Conservation (phyloP, 1,139 yeast genomes). For the Meyerozyma sp. region DNA sequence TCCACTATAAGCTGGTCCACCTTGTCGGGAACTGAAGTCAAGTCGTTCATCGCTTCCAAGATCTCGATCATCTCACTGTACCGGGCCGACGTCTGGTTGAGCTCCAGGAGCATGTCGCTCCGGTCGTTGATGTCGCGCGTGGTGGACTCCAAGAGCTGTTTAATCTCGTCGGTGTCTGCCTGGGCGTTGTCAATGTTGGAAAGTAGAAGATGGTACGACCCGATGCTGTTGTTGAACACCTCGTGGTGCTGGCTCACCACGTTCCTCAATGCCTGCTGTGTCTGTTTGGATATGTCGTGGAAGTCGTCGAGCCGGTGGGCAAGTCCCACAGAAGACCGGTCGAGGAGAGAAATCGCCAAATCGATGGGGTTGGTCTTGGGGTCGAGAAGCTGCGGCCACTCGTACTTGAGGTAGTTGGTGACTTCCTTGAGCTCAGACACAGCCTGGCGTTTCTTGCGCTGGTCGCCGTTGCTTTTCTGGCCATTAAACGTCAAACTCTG, state of each 20-base stretch:
- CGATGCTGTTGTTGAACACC: slow-evolving; percentile 66
- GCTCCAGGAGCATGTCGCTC: slow-evolving; percentile 53
- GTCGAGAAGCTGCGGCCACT: slow-evolving; percentile 37
- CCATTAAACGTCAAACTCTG: slow-evolving; percentile 18
- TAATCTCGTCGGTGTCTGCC: slow-evolving; percentile 44
- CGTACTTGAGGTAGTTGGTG: slow-evolving; percentile 34
- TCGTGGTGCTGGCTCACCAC: slow-evolving; percentile 84
- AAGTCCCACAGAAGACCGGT: slow-evolving; percentile 82
- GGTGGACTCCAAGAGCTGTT: slow-evolving; percentile 46
- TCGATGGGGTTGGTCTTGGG: slow-evolving; percentile 68
- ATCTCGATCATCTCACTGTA: slow-evolving; percentile 69
- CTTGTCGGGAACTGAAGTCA: slow-evolving; percentile 54
- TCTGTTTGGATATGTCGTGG: slow-evolving; percentile 44
- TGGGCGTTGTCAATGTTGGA: slow-evolving; percentile 56
- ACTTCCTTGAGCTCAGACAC: slow-evolving; percentile 34
- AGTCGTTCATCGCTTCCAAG: slow-evolving; percentile 60
- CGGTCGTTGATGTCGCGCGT: slow-evolving; percentile 50
- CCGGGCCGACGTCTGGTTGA: slow-evolving; percentile 57
- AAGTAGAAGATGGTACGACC: slow-evolving; percentile 28
- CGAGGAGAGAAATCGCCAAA: slow-evolving; percentile 73
- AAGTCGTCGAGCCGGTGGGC: slow-evolving; percentile 68
- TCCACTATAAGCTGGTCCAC: slow-evolving; percentile 63
- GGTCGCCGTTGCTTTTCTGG: slow-evolving; percentile 12
- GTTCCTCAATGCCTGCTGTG: slow-evolving; percentile 53
- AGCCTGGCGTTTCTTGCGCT: slow-evolving; percentile 22